Percentiles rank a stretch among this genome's conserved stretches.
Evolutionary conservation across 2,329 filamentous ascomycete genomes (phyloP).

Genomic region (Aspergillus sp.): DNA sequence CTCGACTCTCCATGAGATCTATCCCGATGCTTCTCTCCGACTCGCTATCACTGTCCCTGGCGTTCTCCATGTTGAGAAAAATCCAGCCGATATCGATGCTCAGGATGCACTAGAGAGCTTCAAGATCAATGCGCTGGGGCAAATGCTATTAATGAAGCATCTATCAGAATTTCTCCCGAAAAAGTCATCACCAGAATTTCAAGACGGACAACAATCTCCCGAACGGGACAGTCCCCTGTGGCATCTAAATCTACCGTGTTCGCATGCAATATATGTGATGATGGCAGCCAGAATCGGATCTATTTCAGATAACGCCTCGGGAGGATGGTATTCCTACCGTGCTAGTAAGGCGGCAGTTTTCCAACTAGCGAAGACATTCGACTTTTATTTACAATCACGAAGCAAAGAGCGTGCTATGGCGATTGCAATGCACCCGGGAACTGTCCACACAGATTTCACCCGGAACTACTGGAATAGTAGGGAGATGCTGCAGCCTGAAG

Average conservation of each 20-base stretch:
- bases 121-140: slow-evolving; percentile 70
- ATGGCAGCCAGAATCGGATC: slow-evolving; percentile 78
- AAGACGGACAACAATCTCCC: not conserved
- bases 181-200: slow-evolving; percentile 48
- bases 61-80: slow-evolving; percentile 71
- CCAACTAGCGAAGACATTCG: slow-evolving; percentile 69
- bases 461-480: slow-evolving; percentile 70
- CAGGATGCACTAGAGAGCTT: slow-evolving; percentile 66
- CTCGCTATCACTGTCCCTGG: slow-evolving; percentile 71
- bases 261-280: slow-evolving; percentile 65
- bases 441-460: slow-evolving; percentile 73
- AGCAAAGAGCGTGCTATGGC: slow-evolving; percentile 64
- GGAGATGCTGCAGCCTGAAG: slow-evolving; percentile 67
- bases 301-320: slow-evolving; percentile 68
- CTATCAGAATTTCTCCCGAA: slow-evolving; percentile 68
- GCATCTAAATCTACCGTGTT: slow-evolving; percentile 40
- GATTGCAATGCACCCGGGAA: slow-evolving; percentile 75
- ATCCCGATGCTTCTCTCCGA: slow-evolving; percentile 61
- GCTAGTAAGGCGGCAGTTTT: slow-evolving; percentile 74
- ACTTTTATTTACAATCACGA: slow-evolving; percentile 61
- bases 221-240: slow-evolving; percentile 12
- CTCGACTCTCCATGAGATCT: slow-evolving; percentile 53
- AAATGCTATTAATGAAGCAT: slow-evolving; percentile 74
- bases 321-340: slow-evolving; percentile 82
- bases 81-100: slow-evolving; percentile 64